Conservation (phyloP, 352 stramenopile genomes). For the Globisporangium irregulare region DNA sequence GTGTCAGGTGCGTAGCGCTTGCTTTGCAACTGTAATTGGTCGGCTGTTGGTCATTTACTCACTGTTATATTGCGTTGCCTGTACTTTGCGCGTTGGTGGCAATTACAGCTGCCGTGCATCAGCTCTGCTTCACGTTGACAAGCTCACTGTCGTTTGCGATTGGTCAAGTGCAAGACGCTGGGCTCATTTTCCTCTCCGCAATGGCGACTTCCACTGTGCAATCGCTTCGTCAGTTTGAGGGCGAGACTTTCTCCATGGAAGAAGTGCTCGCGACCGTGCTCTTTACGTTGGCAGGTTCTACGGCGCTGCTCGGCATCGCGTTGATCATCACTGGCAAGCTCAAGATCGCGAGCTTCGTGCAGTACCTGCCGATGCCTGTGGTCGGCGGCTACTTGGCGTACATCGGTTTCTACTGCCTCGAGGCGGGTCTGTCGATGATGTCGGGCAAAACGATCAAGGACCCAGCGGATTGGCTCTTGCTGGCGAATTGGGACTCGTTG, state of each 20-base stretch:
- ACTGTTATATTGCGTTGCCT: not conserved
- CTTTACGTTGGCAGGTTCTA: constrained; percentile 91
- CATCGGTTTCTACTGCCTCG: constrained; percentile 92
- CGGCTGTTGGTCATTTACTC: not conserved
- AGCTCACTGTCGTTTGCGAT: constrained; percentile 96
- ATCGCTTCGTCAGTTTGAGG: constrained; percentile 59
- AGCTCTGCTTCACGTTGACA: constrained; percentile 83
- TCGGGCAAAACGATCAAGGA: constrained; percentile 90
- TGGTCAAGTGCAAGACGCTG: constrained; percentile 97
- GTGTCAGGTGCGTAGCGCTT: constrained; percentile 38
- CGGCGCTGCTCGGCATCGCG: constrained; percentile 88
- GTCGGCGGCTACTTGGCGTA: constrained; percentile 98
- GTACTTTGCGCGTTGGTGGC: not conserved
- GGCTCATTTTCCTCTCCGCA: constrained; percentile 97
- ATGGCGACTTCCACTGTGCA: constrained; percentile 92
- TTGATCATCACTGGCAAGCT: constrained; percentile 95
- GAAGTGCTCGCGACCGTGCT: constrained; percentile 92
- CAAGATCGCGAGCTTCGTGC: constrained; percentile 94
- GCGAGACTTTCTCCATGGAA: constrained; percentile 64
- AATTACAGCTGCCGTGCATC: constrained; percentile 59
- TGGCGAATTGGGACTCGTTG: constrained; percentile 75
- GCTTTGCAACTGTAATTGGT: not conserved
- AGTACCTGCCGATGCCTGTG: constrained; percentile 97
- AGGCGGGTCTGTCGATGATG: constrained; percentile 84
- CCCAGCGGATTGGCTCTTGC: constrained; percentile 75